Evolutionary conservation across 2,329 filamentous ascomycete species (phyloP).

Genomic region (Colletotrichum noveboracense): DNA sequence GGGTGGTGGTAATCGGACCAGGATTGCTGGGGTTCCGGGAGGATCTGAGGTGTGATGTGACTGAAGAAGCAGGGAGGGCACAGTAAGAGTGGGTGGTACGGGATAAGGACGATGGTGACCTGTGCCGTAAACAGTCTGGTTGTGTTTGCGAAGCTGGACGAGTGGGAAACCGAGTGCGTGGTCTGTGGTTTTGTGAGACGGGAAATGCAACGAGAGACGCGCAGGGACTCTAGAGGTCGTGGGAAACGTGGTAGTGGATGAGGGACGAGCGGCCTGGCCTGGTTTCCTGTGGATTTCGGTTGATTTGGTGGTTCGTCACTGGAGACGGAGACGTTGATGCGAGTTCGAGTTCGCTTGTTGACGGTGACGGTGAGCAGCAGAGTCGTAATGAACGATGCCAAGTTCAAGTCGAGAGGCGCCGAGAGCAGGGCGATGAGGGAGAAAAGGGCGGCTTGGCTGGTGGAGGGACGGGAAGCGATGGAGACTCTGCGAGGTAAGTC

Average conservation of each 20-base stretch:
- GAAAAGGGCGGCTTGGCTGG: not conserved
- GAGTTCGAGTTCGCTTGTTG: not conserved
- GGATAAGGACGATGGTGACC: not conserved
- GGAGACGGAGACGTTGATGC: not conserved
- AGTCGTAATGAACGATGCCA: not conserved
- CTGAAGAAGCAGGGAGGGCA: not conserved
- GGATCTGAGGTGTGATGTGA: constrained; percentile 1
- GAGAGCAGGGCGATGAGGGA: not conserved
- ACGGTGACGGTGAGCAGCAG: not conserved
- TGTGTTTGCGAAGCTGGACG: not conserved
- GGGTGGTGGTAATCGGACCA: not conserved
- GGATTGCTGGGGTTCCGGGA: constrained; percentile 2
- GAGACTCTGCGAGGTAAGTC: constrained; percentile 5
- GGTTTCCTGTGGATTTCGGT: not conserved
- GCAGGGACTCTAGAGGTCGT: not conserved
- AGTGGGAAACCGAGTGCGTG: not conserved
- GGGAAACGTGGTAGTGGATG: not conserved
- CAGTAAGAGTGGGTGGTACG: not conserved
- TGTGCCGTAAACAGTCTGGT: not conserved
- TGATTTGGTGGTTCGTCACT: not conserved
- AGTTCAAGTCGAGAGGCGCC: not conserved
- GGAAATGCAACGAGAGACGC: constrained; percentile 15
- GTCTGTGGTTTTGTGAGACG: constrained; percentile 15
- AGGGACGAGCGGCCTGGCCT: not conserved
- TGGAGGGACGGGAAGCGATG: constrained; percentile 21